These are phyloP conservation scores for Mentha longifolia DNA, from an alignment of 257 asterid genomes.

Conservation along the genomic window DNA sequence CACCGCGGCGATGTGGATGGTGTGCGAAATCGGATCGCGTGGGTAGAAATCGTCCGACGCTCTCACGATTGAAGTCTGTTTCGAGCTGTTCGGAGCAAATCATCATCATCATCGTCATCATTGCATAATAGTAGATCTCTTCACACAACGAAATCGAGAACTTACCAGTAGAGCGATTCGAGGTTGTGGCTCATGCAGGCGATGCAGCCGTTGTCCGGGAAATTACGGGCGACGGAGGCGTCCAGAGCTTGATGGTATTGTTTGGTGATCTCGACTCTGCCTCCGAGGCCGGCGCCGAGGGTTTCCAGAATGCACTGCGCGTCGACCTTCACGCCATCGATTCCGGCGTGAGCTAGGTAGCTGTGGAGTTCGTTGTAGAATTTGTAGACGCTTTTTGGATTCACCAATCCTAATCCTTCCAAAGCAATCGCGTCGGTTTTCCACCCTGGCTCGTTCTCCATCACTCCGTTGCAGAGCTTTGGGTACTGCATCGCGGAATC, in stretches of 20 bases:
- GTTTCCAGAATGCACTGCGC: slow-evolving; percentile 88
- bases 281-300: slow-evolving; percentile 80
- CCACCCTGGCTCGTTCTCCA: slow-evolving; percentile 84
- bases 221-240: slow-evolving; percentile 73
- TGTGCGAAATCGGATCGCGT: slow-evolving; percentile 73
- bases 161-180: slow-evolving; percentile 83
- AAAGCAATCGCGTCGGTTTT: slow-evolving; percentile 65
- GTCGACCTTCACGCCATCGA: slow-evolving; percentile 89
- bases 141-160: too few species aligned
- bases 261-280: slow-evolving; percentile 75
- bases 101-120: not conserved
- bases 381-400: slow-evolving; percentile 72
- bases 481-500: slow-evolving; percentile 75
- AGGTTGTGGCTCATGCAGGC: slow-evolving; percentile 97
- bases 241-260: slow-evolving; percentile 93
- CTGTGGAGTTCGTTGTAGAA: slow-evolving; percentile 83
- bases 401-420: slow-evolving; percentile 79
- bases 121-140: not conserved
- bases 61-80: slow-evolving; percentile 75
- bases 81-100: slow-evolving; percentile 57
- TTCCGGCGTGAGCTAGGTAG: slow-evolving; percentile 73
- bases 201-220: slow-evolving; percentile 80
- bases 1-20: slow-evolving; percentile 84
- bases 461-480: slow-evolving; percentile 59
- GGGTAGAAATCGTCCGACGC: slow-evolving; percentile 95